Base-by-base conservation (phyloP, 2,329 filamentous ascomycete species). In the Tolypocladium amazonense region DNA sequence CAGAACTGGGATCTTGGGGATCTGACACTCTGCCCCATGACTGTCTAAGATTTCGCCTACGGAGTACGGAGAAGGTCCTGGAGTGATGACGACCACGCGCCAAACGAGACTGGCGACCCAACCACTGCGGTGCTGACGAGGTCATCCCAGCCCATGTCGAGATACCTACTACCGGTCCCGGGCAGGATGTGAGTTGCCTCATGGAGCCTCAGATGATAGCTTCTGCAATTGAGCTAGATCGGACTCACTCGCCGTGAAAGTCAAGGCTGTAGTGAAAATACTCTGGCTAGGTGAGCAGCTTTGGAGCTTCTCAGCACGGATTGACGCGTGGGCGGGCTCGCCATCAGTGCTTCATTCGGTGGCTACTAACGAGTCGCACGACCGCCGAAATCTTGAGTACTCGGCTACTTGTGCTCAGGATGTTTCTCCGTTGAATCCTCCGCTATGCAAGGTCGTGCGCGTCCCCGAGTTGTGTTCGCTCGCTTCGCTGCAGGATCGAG, bases 21-120 rank as follows among this genome's bases (percentile, higher is more conserved):
- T 63, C 61, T 63, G 56, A 63, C 60, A 61, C 61, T 54, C 33
- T 56, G 47, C 52, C 61, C 60, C 59, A 56, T 61, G 58, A 53
- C 58, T 63, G 61, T 61, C 61, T 63, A 58, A 63, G 61, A 61
- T 59, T 57, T 57, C 47, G 45, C 47, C 30, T 25, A 25, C 43
- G 43, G 11, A 23, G 41, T 45, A 45, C 39, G 7, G 18, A 14
- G 18, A n/a, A 43, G 39, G 39, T 7, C n/a, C 39, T 43, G 39
- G 25, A 2, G 15, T 59, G 53, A 50, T 57, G 59, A 58, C 59
- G 59, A 58, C 50, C 20, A 58, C 56, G 58, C 56, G 59, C 35
- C 30, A 9, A 27, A n/a, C 45, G 14, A 7, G 37, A 20, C 30
- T 23, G n/a, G 20, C 30, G 20, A 37, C 41, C 30, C 56, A 30